Evolutionary conservation across 441 rosid species (phyloP).

Genomic region (Manihot esculenta): DNA sequence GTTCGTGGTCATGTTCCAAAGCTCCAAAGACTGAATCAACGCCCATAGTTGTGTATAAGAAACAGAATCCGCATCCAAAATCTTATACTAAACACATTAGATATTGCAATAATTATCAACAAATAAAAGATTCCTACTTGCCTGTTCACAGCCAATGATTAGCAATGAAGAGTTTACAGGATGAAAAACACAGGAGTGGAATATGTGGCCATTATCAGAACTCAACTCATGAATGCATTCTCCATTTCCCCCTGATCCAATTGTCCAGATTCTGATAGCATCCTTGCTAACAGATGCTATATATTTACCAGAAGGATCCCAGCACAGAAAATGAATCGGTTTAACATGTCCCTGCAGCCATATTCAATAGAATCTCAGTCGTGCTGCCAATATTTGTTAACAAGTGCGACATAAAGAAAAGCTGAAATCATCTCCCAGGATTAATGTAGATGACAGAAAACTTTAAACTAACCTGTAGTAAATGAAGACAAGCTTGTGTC

Average conservation of each 20-base stretch:
- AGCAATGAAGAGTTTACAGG: conserved; percentile 66
- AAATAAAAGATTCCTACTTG: conserved; percentile 26
- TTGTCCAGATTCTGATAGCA: conserved; percentile 76
- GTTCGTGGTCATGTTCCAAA: conserved; percentile 85
- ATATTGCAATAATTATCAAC: not conserved
- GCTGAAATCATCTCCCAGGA: not conserved
- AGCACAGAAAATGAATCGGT: conserved; percentile 69
- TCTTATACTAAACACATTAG: not conserved
- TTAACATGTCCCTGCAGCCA: conserved; percentile 69
- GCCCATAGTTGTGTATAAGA: conserved; percentile 14
- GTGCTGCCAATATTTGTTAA: too few relatives aligned
- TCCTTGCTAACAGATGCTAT: conserved; percentile 90
- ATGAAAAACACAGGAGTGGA: conserved; percentile 83
- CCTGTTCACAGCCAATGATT: conserved; percentile 89
- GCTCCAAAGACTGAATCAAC: conserved; percentile 65
- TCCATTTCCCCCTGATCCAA: conserved; percentile 69
- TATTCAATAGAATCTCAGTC: not conserved
- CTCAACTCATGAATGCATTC: conserved; percentile 75
- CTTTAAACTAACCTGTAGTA: conserved; percentile 57
- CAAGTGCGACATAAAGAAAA: not conserved
- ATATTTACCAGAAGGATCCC: conserved; percentile 83
- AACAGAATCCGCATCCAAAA: not conserved
- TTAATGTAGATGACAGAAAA: not conserved
- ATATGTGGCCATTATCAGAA: conserved; percentile 70
- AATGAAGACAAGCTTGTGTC: conserved; percentile 67